A percentile compares a stretch with the other conserved stretches of the same genome.
phyloP scores from a whole-genome alignment of 208 protist species.

The Leishmania braziliensis region DNA sequence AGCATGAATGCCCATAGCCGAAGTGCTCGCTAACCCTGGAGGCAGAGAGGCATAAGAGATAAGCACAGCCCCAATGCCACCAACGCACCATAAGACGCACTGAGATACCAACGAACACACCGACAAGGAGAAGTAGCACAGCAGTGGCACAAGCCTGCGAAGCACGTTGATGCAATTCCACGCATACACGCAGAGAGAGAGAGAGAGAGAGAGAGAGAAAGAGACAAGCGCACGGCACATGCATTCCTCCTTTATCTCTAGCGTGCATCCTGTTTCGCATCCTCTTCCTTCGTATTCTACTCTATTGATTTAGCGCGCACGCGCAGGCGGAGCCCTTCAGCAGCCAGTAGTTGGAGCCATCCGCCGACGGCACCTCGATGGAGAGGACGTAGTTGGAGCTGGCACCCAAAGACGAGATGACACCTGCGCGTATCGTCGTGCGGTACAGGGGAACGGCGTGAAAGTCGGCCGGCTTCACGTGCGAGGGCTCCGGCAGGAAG shows the following conservation, averaged over 20 bases:
- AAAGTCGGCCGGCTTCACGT: conserved; percentile 59
- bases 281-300: neutral
- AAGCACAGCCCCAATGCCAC: neutral
- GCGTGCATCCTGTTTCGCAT: neutral
- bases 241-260: neutral
- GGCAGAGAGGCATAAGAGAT: neutral
- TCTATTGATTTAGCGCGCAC: conserved; percentile 68
- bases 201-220: neutral
- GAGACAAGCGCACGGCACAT: neutral
- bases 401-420: conserved; percentile 96
- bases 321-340: conserved; percentile 91
- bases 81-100: neutral
- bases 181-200: neutral
- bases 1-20: neutral
- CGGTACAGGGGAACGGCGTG: conserved; percentile 96
- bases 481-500: conserved; percentile 93
- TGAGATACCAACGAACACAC: conserved; percentile 1
- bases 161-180: neutral
- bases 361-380: conserved; percentile 84
- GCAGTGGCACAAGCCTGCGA: neutral
- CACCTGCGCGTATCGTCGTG: conserved; percentile 92
- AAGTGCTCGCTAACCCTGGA: neutral
- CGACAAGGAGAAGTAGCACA: conserved; percentile 4
- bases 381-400: conserved; percentile 96
- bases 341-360: conserved; percentile 90